Conservation (phyloP, 2,329 filamentous ascomycete genomes). For the Exophiala spinifera region DNA sequence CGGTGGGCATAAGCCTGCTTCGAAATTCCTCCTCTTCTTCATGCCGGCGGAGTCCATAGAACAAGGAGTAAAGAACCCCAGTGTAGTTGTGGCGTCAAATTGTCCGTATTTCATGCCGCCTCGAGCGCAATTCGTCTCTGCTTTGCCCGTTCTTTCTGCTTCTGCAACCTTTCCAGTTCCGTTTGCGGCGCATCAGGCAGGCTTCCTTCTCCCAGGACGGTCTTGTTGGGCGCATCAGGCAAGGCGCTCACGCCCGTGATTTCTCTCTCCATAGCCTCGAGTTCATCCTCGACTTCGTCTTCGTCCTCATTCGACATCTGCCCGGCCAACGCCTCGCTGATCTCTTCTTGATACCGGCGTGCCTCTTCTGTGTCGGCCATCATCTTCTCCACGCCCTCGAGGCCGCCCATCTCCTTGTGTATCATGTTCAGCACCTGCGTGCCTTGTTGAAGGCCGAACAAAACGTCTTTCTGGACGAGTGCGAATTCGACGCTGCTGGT, state of each 20-base stretch:
- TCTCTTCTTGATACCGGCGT: conserved; percentile 89
- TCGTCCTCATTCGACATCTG: conserved; percentile 92
- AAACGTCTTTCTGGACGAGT: conserved; percentile 90
- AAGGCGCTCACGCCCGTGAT: conserved; percentile 39
- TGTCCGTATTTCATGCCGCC: conserved; percentile 19
- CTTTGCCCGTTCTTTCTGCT: conserved; percentile 34
- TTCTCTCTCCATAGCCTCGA: conserved; percentile 74
- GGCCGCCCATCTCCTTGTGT: conserved; percentile 89
- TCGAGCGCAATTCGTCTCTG: conserved; percentile 32
- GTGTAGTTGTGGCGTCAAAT: too few relatives aligned
- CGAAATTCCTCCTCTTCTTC: too few relatives aligned
- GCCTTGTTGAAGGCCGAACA: conserved; percentile 89
- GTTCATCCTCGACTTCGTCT: conserved; percentile 94
- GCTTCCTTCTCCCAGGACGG: conserved; percentile 27
- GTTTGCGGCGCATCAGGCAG: conserved; percentile 42
- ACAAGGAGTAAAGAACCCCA: too few relatives aligned
- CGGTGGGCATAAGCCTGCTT: too few relatives aligned
- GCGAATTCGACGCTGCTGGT: conserved; percentile 92
- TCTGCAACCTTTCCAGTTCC: conserved; percentile 32
- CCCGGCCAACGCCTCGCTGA: conserved; percentile 85
- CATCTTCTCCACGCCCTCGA: conserved; percentile 91
- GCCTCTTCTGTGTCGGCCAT: conserved; percentile 91
- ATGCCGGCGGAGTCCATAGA: too few relatives aligned
- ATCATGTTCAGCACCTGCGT: conserved; percentile 87
- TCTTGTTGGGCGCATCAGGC: conserved; percentile 32